Base-by-base conservation (phyloP, 2,329 filamentous ascomycete species). In the Fusarium napiforme region DNA sequence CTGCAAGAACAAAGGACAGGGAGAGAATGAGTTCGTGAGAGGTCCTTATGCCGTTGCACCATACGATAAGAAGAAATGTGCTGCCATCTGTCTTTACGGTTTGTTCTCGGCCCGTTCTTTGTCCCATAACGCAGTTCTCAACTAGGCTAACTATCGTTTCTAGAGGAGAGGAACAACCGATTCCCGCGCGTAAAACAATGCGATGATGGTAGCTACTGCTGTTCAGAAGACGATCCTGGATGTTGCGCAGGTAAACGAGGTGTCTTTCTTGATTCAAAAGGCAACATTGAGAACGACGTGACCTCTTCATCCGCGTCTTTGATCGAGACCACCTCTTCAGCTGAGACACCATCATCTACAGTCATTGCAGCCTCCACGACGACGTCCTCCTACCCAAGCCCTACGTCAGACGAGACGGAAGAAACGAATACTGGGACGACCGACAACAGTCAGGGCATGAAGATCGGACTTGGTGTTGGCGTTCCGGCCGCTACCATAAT, bases 141-240 rank as follows among this genome's bases (percentile, higher is more conserved):
- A 2, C 32, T 4, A 1, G 32, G 12, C 32, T 32, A 32, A 32
- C 11, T 2, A n/a, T 15, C 7, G 0, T 12, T 18, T 1, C 5
- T 11, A 75, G 69, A 70, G 18, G 68, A 72, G 30, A 61, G 39
- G 9, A 62, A 67, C 8, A 60, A 65, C 14, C 26, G 66, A 7
- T 66, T 75, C 14, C 74, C 73, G 8, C 55, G 74, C 4, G 71
- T 74, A 10, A 59, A 46, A 12, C n/a, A 36, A 26, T 76, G 73
- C 37, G 43, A 63, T 1, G 69, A 76, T 52, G 73, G 74, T 2
- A 72, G 71, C n/a, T 69, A 56, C n/a, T 76, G 71, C n/a, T 76
- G 69, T 26, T 60, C 8, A 1, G 34, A 76, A 15, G 53, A 74
- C n/a, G 69, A 75, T 26, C 42, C 40, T 23, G 60, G 62, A 8